phyloP scores from a whole-genome alignment of 2,329 filamentous ascomycete species.

The Fusarium sp. region DNA sequence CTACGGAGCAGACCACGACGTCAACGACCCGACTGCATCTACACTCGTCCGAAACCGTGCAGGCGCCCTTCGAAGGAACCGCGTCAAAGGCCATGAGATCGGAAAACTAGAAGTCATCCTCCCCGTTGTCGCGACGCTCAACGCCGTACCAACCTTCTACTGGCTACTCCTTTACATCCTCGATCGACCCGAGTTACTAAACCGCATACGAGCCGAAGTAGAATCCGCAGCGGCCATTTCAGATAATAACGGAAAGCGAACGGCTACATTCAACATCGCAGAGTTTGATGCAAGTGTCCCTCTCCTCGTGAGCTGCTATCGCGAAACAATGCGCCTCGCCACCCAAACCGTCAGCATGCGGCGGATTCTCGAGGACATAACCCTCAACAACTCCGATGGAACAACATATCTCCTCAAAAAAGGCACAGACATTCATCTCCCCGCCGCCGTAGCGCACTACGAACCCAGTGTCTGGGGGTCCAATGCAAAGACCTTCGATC shows the following conservation, averaged over 20 bases:
- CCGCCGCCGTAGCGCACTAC: slow-evolving; percentile 46
- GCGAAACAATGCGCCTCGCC: slow-evolving; percentile 61
- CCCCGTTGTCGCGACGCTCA: slow-evolving; percentile 50
- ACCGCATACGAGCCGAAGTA: slow-evolving; percentile 39
- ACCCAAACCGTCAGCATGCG: slow-evolving; percentile 58
- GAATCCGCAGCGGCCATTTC: slow-evolving; percentile 4
- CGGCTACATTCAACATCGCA: slow-evolving; percentile 54
- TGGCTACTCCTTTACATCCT: slow-evolving; percentile 55
- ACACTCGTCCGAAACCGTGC: slow-evolving; percentile 51
- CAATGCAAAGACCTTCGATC: slow-evolving; percentile 40
- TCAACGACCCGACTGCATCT: slow-evolving; percentile 47
- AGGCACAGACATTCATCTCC: slow-evolving; percentile 50
- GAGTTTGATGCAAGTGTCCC: slow-evolving; percentile 58
- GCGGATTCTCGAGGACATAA: slow-evolving; percentile 59
- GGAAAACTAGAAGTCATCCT: slow-evolving; percentile 53
- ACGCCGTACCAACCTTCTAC: slow-evolving; percentile 57
- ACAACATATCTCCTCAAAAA: slow-evolving; percentile 51
- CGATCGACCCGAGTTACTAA: slow-evolving; percentile 45
- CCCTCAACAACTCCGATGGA: slow-evolving; percentile 49
- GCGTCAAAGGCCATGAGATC: slow-evolving; percentile 48
- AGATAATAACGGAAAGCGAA: slow-evolving; percentile 2
- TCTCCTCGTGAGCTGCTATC: slow-evolving; percentile 61
- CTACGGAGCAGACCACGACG: slow-evolving; percentile 50
- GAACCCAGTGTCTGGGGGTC: slow-evolving; percentile 45
- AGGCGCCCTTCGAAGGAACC: slow-evolving; percentile 47